Conservation (phyloP, 2,329 filamentous ascomycete species). For the Ceratocystis alfenasii region DNA sequence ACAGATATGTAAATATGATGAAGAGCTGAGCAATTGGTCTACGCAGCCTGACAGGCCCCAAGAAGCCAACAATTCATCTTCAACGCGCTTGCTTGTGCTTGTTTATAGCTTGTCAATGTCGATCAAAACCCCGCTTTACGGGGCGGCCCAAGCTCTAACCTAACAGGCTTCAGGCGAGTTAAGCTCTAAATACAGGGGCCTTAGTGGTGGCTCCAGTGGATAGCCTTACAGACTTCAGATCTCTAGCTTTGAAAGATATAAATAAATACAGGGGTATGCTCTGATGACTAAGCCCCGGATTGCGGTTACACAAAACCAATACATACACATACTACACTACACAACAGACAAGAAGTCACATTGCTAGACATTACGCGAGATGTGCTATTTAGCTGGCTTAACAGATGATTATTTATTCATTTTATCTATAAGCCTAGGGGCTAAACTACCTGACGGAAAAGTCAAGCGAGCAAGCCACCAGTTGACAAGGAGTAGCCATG, state of each 20-base stretch:
- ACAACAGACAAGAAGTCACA: background rate
- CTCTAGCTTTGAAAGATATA: background rate
- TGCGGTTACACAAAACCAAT: background rate
- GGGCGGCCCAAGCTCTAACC: background rate
- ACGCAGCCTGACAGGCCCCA: background rate
- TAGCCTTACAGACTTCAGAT: background rate
- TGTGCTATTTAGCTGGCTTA: background rate
- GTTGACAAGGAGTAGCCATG: background rate
- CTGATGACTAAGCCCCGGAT: background rate
- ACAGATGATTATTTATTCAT: background rate
- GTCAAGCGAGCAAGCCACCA: background rate
- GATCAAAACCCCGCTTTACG: background rate
- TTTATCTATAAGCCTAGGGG: background rate
- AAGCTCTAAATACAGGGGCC: background rate
- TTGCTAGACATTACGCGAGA: background rate
- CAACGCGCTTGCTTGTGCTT: background rate
- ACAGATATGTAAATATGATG: too few relatives aligned
- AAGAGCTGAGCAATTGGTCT: too few relatives aligned
- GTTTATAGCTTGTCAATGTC: background rate
- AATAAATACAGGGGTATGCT: background rate
- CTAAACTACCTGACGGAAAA: background rate
- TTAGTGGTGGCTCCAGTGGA: background rate
- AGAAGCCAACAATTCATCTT: slow-evolving; percentile 8
- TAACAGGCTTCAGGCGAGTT: background rate
- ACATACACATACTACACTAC: background rate